Percentiles rank a stretch among this genome's conserved stretches.
Evolutionary conservation across 805 yeast species (phyloP).

Genomic region (Teunomyces funiuensis): DNA sequence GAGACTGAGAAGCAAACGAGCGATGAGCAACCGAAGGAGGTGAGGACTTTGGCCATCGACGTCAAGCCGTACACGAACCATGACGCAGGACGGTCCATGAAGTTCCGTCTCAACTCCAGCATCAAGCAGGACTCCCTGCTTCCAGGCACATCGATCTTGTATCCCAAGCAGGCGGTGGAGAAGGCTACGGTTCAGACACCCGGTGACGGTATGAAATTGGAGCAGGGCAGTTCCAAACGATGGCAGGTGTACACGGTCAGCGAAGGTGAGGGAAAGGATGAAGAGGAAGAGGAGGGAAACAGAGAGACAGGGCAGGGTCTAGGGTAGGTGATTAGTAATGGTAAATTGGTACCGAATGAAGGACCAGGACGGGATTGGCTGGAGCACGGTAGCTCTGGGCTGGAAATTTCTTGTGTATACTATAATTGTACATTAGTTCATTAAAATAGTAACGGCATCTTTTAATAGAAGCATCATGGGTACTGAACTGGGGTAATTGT

Average conservation of each 20-base stretch:
- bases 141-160: constrained; percentile 11
- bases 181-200: neutral
- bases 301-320: no score
- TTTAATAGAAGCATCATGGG: no score
- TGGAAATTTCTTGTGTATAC: no score
- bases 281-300: no score
- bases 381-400: no score
- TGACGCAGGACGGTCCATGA: constrained; percentile 6
- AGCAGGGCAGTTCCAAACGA: constrained; percentile 8
- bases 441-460: no score
- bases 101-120: constrained; percentile 6
- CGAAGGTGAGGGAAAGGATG: neutral
- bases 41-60: constrained; percentile 5
- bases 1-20: neutral
- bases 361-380: no score
- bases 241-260: constrained; percentile 10
- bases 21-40: neutral
- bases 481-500: no score
- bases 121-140: neutral
- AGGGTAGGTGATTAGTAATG: no score
- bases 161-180: constrained; percentile 1
- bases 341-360: no score
- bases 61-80: constrained; percentile 10
- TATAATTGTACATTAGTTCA: no score
- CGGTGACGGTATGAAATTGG: constrained; percentile 1